Evolutionary conservation across 192 early-diverging fungal species (phyloP).

Genomic region (Helicostylum pulchrum): DNA sequence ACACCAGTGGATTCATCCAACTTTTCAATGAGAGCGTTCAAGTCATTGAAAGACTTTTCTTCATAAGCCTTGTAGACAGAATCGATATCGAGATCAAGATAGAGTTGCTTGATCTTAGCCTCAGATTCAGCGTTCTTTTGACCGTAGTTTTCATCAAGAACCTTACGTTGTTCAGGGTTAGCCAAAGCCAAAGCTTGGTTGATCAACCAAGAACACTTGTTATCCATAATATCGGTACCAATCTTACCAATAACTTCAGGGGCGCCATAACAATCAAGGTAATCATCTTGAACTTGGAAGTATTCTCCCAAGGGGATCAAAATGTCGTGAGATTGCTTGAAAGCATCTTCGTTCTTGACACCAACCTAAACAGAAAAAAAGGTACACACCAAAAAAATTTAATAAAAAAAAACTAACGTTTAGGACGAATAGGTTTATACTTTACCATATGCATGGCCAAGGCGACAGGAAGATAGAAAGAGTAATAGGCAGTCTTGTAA

Average conservation of each 20-base stretch:
- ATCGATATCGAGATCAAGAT: slow-evolving; percentile 76
- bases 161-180: slow-evolving; percentile 77
- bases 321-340: slow-evolving; percentile 78
- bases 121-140: slow-evolving; percentile 77
- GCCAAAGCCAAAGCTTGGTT: slow-evolving; percentile 83
- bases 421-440: not conserved
- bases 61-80: slow-evolving; percentile 84
- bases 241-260: slow-evolving; percentile 96
- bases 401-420: not conserved
- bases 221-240: slow-evolving; percentile 99
- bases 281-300: slow-evolving; percentile 99
- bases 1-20: slow-evolving; percentile 73
- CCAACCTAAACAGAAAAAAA: slow-evolving; percentile 50
- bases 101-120: slow-evolving; percentile 80
- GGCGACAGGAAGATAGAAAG: slow-evolving; percentile 98
- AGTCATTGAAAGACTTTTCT: slow-evolving; percentile 71
- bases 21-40: slow-evolving; percentile 75
- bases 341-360: slow-evolving; percentile 73
- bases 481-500: slow-evolving; percentile 99
- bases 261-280: slow-evolving; percentile 92
- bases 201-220: slow-evolving; percentile 99
- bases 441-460: slow-evolving; percentile 83
- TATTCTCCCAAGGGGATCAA: slow-evolving; percentile 96
- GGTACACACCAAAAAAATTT: not conserved
- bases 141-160: slow-evolving; percentile 85